Evolutionary conservation across 371 early-diverging fungal genomes (phyloP).

Genomic region (Mortierella sp.): DNA sequence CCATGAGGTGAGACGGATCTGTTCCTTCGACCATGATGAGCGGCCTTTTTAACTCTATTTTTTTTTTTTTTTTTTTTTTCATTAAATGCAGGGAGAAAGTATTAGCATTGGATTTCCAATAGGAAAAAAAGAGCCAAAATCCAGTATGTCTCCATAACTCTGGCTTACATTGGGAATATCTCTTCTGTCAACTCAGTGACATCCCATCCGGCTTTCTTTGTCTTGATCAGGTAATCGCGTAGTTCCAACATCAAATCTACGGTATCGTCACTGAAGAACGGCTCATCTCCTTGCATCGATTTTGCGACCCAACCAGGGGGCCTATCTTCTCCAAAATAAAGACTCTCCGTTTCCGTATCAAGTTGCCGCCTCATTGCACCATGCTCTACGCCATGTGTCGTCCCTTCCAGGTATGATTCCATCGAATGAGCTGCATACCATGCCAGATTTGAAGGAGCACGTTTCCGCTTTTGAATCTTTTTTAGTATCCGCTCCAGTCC

Average conservation of each 20-base stretch:
- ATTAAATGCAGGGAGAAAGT: background rate
- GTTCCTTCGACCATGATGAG: slow-evolving; percentile 24
- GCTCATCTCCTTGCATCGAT: slow-evolving; percentile 13
- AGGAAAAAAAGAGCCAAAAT: background rate
- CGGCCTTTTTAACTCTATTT: slow-evolving; percentile 18
- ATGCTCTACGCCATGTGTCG: slow-evolving; percentile 13
- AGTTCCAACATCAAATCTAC: slow-evolving; percentile 38
- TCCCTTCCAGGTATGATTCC: slow-evolving; percentile 32
- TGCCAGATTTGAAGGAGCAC: slow-evolving; percentile 38
- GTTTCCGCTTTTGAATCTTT: slow-evolving; percentile 48
- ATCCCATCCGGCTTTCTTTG: slow-evolving; percentile 42
- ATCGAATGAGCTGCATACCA: slow-evolving; percentile 48
- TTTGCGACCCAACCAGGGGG: slow-evolving; percentile 36
- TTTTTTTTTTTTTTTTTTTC: background rate
- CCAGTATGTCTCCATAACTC: background rate
- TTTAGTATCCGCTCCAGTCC: slow-evolving; percentile 46
- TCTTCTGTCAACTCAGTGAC: slow-evolving; percentile 46
- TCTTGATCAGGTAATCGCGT: slow-evolving; percentile 45
- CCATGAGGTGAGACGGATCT: slow-evolving; percentile 37
- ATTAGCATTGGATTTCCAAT: background rate
- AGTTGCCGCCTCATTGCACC: slow-evolving; percentile 8
- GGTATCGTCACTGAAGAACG: slow-evolving; percentile 50
- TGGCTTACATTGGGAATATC: slow-evolving; percentile 35
- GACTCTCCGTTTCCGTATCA: slow-evolving; percentile 20
- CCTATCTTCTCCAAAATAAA: slow-evolving; percentile 27